Evolutionary conservation across 345 rosid genomes (phyloP).

Genomic region (Moricandia arvensis): DNA sequence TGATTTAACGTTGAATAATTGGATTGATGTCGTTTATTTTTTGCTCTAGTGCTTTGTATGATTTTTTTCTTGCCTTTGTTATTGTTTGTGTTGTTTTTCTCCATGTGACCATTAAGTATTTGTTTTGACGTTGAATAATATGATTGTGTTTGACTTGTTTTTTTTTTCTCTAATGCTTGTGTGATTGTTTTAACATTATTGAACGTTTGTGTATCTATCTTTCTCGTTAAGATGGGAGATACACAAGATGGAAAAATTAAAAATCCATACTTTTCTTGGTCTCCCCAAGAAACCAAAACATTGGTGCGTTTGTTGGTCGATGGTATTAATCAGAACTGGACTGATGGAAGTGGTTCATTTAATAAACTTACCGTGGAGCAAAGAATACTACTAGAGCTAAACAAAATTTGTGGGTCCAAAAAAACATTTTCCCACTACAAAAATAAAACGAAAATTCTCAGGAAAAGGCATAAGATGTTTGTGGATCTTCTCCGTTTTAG

Average conservation of each 20-base stretch:
- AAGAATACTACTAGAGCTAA: not conserved
- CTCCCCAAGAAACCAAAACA: not conserved
- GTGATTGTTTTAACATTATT: not conserved
- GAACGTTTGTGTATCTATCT: not conserved
- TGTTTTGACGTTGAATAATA: not conserved
- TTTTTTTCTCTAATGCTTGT: not conserved
- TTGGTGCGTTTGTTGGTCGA: slow-evolving; percentile 1
- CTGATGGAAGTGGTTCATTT: not conserved
- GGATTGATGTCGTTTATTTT: too few relatives aligned
- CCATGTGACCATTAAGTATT: too few relatives aligned
- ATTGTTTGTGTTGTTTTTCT: too few relatives aligned
- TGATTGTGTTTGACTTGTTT: not conserved
- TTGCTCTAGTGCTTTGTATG: too few relatives aligned
- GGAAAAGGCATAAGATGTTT: not conserved
- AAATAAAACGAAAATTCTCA: not conserved
- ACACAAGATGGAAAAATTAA: not conserved
- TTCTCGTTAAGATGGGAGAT: not conserved
- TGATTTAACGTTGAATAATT: not conserved
- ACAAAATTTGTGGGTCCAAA: not conserved
- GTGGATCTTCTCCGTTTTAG: not conserved
- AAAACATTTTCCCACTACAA: not conserved
- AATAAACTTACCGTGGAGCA: not conserved
- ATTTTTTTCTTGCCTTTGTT: too few relatives aligned
- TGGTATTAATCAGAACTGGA: not conserved
- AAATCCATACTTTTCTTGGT: not conserved